Evolutionary conservation across 2,329 filamentous ascomycete genomes (phyloP), one percentile per base, ranked within the genome.

Genomic region (Aspergillus sojae): DNA sequence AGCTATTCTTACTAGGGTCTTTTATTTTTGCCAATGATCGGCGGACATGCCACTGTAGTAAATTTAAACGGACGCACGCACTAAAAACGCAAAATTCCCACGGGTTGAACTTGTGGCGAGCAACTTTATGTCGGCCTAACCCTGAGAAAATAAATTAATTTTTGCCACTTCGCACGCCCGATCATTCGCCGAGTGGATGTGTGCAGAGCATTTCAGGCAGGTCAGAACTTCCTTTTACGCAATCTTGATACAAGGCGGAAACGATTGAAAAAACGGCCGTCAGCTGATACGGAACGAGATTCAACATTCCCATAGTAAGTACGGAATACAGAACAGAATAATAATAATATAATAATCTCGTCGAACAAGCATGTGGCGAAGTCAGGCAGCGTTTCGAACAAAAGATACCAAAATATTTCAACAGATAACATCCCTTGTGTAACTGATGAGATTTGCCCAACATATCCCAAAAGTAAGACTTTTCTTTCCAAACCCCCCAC

Each of bases 11-110:
- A 41, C 39, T n/a, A 41, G 39, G 39, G 39, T 41, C 39, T 41
- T 41, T n/a, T 23, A n/a, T 21, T 32, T 53, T n/a, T 34, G 26
- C 32, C 52, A 55, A 55, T 26, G 52, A 55, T 55, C 52, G 52
- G 52, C 52, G 21, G 28, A 34, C 30, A 34, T 30, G 50, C 50
- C 50, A 36, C 2, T 53, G 28, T 34, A 21, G 28, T 53, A 34
- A 28, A 28, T 11, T 30, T n/a, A 36, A 54, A 32, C 52, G 28
- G 28, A 23, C 19, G 19, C 16, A 19, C 43, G 32, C n/a, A 54
- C 52, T 54, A 36, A 55, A 7, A 52, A 55, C 21, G 21, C 32
- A 39, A 55, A 55, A 21, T 34, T 26, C 39, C 52, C 32, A 36
- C 34, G 52, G 52, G 34, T 39, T 36, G 5, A 55, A 23, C 32